Percentiles rank a stretch among this genome's conserved stretches.
Evolutionary conservation across 2,329 filamentous ascomycete species (phyloP).

Genomic region (Cladophialophora chaetospira): DNA sequence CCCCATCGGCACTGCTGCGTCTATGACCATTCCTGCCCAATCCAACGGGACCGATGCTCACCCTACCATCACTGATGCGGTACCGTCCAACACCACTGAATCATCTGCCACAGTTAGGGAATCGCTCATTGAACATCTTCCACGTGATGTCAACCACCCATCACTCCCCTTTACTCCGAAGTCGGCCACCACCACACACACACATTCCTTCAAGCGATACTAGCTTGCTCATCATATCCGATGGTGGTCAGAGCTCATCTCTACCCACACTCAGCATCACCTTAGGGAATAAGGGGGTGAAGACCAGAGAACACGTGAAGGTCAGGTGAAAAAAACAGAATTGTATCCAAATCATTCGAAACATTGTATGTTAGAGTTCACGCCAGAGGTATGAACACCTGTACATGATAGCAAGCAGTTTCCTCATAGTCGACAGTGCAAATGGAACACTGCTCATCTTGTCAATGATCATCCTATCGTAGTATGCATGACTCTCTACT

Average conservation of each 20-base stretch:
- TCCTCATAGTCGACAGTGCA: constrained; percentile 15
- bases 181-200: constrained; percentile 5
- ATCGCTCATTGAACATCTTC: not conserved
- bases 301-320: constrained; percentile 1
- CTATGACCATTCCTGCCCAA: constrained; percentile 5
- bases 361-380: constrained; percentile 24
- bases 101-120: not conserved
- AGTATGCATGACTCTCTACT: not conserved
- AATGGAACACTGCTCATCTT: constrained; percentile 10
- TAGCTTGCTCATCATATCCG: too few species aligned
- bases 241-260: not conserved
- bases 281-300: not conserved
- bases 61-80: constrained; percentile 10
- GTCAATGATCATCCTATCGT: not conserved
- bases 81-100: not conserved
- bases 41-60: constrained; percentile 9
- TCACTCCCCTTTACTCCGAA: constrained; percentile 18
- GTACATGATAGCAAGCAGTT: constrained; percentile 15
- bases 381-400: constrained; percentile 14
- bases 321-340: constrained; percentile 5
- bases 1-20: constrained; percentile 18
- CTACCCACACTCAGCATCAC: not conserved
- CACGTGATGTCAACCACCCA: too few species aligned
- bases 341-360: constrained; percentile 12
- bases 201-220: constrained; percentile 22